Evolutionary conservation across 495 filamentous ascomycete genomes (phyloP).

Genomic region (Margaritispora aquatica): DNA sequence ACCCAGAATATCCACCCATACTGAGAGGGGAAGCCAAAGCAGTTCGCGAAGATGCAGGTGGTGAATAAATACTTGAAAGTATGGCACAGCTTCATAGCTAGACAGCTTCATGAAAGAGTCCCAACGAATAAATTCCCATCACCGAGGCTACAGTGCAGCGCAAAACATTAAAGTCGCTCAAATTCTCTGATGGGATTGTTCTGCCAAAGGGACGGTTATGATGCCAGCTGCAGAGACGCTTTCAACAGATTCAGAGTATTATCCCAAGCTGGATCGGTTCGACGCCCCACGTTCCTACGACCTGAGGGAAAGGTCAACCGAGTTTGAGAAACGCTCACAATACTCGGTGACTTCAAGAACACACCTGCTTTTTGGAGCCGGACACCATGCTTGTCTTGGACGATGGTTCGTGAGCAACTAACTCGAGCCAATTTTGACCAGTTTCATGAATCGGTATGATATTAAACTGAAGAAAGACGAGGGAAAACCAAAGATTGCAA

Average conservation of each 20-base stretch:
- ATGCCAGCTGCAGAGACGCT: conserved; percentile 30
- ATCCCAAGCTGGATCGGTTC: conserved; percentile 31
- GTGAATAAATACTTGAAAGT: conserved; percentile 30
- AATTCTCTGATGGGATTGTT: conserved; percentile 38
- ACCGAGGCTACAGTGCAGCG: conserved; percentile 34
- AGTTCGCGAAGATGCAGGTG: conserved; percentile 27
- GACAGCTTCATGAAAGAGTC: conserved; percentile 52
- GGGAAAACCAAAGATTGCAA: conserved; percentile 27
- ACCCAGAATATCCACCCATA: conserved; percentile 18
- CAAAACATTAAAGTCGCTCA: conserved; percentile 32
- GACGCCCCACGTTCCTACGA: conserved; percentile 48
- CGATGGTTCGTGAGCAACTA: conserved; percentile 47
- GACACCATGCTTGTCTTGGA: conserved; percentile 47
- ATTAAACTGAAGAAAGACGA: conserved; percentile 35
- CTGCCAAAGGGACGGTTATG: conserved; percentile 31
- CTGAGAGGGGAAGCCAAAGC: conserved; percentile 39
- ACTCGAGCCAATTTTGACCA: conserved; percentile 40
- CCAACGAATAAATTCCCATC: conserved; percentile 24
- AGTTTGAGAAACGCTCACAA: conserved; percentile 27
- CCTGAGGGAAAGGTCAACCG: conserved; percentile 31
- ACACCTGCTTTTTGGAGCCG: conserved; percentile 44
- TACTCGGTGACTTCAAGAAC: conserved; percentile 38
- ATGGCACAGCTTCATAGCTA: conserved; percentile 38
- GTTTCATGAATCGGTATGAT: conserved; percentile 41
- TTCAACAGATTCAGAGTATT: conserved; percentile 2